Base-by-base conservation (phyloP, 2,329 filamentous ascomycete genomes). In the Diplodia sapinea region DNA sequence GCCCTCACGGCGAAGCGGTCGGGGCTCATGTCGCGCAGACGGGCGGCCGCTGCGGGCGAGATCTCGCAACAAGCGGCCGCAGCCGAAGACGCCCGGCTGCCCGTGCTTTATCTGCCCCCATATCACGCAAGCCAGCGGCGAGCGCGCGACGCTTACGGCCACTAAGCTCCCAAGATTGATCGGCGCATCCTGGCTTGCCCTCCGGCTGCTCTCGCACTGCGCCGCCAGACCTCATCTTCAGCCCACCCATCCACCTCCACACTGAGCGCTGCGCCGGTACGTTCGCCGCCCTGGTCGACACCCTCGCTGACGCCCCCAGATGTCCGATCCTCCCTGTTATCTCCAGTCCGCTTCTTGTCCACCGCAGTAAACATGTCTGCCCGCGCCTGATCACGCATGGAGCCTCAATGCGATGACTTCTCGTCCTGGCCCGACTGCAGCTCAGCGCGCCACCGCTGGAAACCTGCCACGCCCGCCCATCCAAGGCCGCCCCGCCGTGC, bases 351-450 rank as follows among this genome's bases (percentile, higher is more conserved):
- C 51, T 29, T 59, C 9, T 59, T 56, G 23, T 33, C 54, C 50
- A 13, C 47, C 50, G 36, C 56, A 49, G 49, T 64, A 50, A 64
- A 36, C 66, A 68, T 68, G 66, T 40, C 57, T 29, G n/a, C 57
- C 74, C 73, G 70, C 72, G 70, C 70, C 67, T 76, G 74, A 78
- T 74, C 73, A 80, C 78, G 78, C 75, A 74, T 76, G 73, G 74
- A 75, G 75, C 72, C 72, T 74, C 72, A 70, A 75, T 79, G 78
- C 78, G 72, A 80, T 80, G 79, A 80, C 74, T 78, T 79, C 79
- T 75, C 78, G 78, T 78, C 76, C 77, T 79, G 76, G 75, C 73
- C 74, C 73, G 74, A 70, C 77, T 74, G 72, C 75, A 78, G 72
- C 74, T 69, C 78, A 79, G 72, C 76, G 72, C 70, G 73, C 75